Percentiles rank a stretch among this genome's conserved stretches.
Evolutionary conservation across 2,329 filamentous ascomycete genomes (phyloP).

Genomic region (Ophiosphaerella narmari): DNA sequence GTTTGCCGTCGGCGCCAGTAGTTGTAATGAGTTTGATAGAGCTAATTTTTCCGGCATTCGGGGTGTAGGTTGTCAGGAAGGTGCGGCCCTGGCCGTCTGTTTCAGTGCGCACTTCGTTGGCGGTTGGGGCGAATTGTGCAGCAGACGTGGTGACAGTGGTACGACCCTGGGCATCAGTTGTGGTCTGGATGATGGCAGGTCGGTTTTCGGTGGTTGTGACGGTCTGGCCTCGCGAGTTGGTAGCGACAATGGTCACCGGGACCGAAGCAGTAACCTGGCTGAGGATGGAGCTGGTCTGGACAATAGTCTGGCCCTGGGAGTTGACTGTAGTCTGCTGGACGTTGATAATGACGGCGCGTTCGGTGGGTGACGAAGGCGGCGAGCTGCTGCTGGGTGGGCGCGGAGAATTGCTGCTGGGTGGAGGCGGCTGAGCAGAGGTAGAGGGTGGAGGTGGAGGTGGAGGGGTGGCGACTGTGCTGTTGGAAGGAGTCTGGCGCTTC

Average conservation of each 20-base stretch:
- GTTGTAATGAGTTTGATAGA: slow-evolving; percentile 46
- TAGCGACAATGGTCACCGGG: slow-evolving; percentile 45
- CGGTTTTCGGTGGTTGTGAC: slow-evolving; percentile 45
- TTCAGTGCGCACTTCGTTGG: slow-evolving; percentile 50
- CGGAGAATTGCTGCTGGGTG: slow-evolving; percentile 1
- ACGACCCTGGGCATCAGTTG: slow-evolving; percentile 48
- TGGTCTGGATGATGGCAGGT: slow-evolving; percentile 44
- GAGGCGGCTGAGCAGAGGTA: neutral
- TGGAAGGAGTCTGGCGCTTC: slow-evolving; percentile 46
- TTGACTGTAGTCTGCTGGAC: slow-evolving; percentile 48
- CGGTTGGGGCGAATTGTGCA: slow-evolving; percentile 36
- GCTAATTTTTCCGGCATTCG: slow-evolving; percentile 48
- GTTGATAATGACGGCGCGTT: slow-evolving; percentile 40
- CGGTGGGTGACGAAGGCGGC: slow-evolving; percentile 9
- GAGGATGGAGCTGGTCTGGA: slow-evolving; percentile 49
- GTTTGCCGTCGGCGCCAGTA: slow-evolving; percentile 36
- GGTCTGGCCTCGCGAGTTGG: slow-evolving; percentile 45
- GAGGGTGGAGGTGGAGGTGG: slow-evolving; percentile 2
- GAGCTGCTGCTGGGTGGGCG: slow-evolving; percentile 7
- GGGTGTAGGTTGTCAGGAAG: slow-evolving; percentile 54
- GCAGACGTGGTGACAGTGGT: slow-evolving; percentile 42
- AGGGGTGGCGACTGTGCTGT: slow-evolving; percentile 25
- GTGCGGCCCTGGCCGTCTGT: slow-evolving; percentile 49
- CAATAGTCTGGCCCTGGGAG: slow-evolving; percentile 38
- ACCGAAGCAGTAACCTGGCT: slow-evolving; percentile 47